Evolutionary conservation across 2,329 filamentous ascomycete genomes (phyloP).

Genomic region (Penicillium sp.): DNA sequence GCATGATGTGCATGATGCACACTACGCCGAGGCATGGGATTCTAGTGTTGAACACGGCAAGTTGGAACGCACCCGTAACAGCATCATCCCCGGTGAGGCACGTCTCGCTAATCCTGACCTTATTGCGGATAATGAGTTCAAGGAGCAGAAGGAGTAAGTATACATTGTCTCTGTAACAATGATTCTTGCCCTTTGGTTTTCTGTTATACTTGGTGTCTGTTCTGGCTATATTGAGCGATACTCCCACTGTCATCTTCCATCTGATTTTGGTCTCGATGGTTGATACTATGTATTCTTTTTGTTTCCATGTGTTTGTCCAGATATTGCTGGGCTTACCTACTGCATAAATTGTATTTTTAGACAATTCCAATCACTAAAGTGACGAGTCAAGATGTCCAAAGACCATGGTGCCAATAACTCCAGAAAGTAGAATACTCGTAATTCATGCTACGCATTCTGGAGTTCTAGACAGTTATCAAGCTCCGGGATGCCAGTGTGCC

Average conservation of each 20-base stretch:
- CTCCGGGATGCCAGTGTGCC: too few species aligned
- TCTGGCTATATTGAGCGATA: constrained; percentile 8
- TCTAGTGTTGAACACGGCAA: constrained; percentile 45
- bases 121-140: constrained; percentile 25
- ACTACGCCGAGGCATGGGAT: constrained; percentile 45
- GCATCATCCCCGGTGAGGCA: constrained; percentile 37
- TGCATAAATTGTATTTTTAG: constrained; percentile 33
- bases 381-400: constrained; percentile 12
- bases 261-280: constrained; percentile 11
- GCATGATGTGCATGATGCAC: constrained; percentile 47
- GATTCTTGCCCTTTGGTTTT: constrained; percentile 3
- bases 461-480: too few species aligned
- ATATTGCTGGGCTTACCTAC: constrained; percentile 10
- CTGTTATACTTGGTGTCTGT: constrained; percentile 3
- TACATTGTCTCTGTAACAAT: not conserved
- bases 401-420: not conserved
- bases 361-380: constrained; percentile 16
- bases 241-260: constrained; percentile 16
- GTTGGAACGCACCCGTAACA: constrained; percentile 36
- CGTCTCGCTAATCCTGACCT: constrained; percentile 17
- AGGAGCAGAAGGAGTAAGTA: constrained; percentile 23
- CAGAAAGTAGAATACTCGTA: not conserved
- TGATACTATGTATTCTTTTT: constrained; percentile 18
- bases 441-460: not conserved
- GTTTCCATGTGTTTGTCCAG: constrained; percentile 13